phyloP scores from a whole-genome alignment of 2,329 filamentous ascomycete genomes.

The Fusarium sp. region DNA sequence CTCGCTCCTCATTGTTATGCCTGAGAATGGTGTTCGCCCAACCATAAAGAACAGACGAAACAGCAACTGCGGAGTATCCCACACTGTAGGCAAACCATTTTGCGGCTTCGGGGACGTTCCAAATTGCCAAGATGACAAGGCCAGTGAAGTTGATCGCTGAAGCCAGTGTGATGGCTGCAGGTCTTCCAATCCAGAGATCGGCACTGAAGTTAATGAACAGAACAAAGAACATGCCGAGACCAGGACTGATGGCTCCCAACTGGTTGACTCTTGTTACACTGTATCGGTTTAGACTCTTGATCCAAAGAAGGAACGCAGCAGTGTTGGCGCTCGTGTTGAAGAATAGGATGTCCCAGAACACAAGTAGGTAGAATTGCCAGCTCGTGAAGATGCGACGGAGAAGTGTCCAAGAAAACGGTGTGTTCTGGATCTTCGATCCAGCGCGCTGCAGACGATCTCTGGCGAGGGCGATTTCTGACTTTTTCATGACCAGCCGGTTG shows the following conservation, averaged over 20 bases:
- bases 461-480: neutral
- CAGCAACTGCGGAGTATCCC: slow-evolving; percentile 34
- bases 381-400: neutral
- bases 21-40: slow-evolving; percentile 40
- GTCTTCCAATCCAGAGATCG: slow-evolving; percentile 40
- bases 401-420: neutral
- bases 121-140: slow-evolving; percentile 33
- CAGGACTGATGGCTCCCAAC: slow-evolving; percentile 36
- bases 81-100: slow-evolving; percentile 43
- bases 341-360: neutral
- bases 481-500: neutral
- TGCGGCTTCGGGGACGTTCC: slow-evolving; percentile 36
- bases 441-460: neutral
- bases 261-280: neutral
- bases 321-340: neutral
- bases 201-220: slow-evolving; percentile 44
- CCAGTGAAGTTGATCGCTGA: slow-evolving; percentile 36
- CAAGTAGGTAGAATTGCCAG: neutral
- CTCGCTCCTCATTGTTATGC: slow-evolving; percentile 36
- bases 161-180: slow-evolving; percentile 36
- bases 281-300: neutral
- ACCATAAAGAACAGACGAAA: slow-evolving; percentile 38
- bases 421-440: neutral
- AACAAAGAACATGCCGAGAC: slow-evolving; percentile 41
- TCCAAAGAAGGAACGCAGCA: neutral